Evolutionary conservation across 225 moss, liverwort and hornwort species (phyloP).

Genomic region (Ulota crispa): DNA sequence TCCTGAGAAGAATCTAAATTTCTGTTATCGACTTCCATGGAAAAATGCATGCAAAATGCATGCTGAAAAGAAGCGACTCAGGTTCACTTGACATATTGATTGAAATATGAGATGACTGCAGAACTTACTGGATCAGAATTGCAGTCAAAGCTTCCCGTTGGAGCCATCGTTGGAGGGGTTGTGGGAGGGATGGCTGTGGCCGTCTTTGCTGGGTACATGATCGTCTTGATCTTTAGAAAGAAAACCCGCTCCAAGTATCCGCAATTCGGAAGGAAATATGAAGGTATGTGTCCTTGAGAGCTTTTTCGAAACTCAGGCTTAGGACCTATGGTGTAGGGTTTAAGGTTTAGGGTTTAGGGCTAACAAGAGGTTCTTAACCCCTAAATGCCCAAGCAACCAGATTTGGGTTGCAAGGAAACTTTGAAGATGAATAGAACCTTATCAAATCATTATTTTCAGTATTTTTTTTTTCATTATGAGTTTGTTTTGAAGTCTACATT

Average conservation of each 20-base stretch:
- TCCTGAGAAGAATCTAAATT: background rate
- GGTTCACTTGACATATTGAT: background rate
- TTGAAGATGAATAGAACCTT: too few species aligned
- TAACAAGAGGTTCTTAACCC: too few species aligned
- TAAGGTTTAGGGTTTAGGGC: background rate
- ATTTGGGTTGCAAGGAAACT: too few species aligned
- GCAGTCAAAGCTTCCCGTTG: constrained; percentile 22
- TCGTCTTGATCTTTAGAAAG: constrained; percentile 32
- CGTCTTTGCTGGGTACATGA: constrained; percentile 28
- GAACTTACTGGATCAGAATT: background rate
- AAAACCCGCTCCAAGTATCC: constrained; percentile 28
- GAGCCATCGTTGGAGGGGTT: constrained; percentile 39
- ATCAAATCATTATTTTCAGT: too few species aligned
- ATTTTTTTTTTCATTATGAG: too few species aligned
- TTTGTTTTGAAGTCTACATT: too few species aligned
- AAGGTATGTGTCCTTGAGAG: constrained; percentile 18
- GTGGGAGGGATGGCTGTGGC: constrained; percentile 49
- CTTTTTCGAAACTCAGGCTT: background rate
- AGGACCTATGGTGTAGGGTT: background rate
- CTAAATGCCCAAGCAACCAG: too few species aligned
- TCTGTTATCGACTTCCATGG: background rate
- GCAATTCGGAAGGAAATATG: constrained; percentile 52
- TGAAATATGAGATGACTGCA: constrained; percentile 5
- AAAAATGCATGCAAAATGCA: background rate
- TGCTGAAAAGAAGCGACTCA: background rate